Evolutionary conservation across 345 rosid species (phyloP).

Genomic region (Crucihimalaya himalaica): DNA sequence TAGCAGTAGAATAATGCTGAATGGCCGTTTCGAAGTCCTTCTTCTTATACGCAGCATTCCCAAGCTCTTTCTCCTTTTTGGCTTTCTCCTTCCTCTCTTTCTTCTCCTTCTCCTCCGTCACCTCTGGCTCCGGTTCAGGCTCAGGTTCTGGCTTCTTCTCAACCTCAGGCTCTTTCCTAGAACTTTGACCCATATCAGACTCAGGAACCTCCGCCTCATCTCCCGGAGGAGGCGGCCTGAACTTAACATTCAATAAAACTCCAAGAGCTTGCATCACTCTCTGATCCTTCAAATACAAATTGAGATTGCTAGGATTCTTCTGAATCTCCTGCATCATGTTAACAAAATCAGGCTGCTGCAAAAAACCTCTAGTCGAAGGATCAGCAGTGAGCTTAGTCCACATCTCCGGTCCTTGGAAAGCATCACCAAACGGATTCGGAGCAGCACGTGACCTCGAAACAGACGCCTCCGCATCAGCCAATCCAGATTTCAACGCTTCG

Average conservation of each 20-base stretch:
- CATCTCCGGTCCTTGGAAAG: slow-evolving; percentile 87
- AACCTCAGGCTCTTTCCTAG: slow-evolving; percentile 31
- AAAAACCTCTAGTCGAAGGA: slow-evolving; percentile 61
- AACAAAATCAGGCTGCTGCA: slow-evolving; percentile 83
- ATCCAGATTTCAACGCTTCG: slow-evolving; percentile 73
- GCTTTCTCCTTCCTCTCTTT: slow-evolving; percentile 46
- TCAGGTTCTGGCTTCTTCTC: slow-evolving; percentile 32
- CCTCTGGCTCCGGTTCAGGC: slow-evolving; percentile 42
- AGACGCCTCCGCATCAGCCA: slow-evolving; percentile 72
- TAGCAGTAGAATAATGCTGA: slow-evolving; percentile 66
- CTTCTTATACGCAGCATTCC: slow-evolving; percentile 83
- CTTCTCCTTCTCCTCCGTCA: slow-evolving; percentile 40
- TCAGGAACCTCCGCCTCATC: slow-evolving; percentile 57
- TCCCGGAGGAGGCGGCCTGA: slow-evolving; percentile 39
- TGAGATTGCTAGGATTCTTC: slow-evolving; percentile 71
- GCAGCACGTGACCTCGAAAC: slow-evolving; percentile 46
- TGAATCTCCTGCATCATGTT: slow-evolving; percentile 89
- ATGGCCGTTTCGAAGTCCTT: slow-evolving; percentile 82
- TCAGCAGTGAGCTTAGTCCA: slow-evolving; percentile 91
- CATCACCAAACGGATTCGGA: slow-evolving; percentile 63
- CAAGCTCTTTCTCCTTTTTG: slow-evolving; percentile 66
- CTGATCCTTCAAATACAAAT: slow-evolving; percentile 71
- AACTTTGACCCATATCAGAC: slow-evolving; percentile 33
- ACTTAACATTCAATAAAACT: slow-evolving; percentile 69
- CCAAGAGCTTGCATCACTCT: slow-evolving; percentile 92